Conservation (phyloP, 106 monocot genomes). For the Posidonia australis region DNA sequence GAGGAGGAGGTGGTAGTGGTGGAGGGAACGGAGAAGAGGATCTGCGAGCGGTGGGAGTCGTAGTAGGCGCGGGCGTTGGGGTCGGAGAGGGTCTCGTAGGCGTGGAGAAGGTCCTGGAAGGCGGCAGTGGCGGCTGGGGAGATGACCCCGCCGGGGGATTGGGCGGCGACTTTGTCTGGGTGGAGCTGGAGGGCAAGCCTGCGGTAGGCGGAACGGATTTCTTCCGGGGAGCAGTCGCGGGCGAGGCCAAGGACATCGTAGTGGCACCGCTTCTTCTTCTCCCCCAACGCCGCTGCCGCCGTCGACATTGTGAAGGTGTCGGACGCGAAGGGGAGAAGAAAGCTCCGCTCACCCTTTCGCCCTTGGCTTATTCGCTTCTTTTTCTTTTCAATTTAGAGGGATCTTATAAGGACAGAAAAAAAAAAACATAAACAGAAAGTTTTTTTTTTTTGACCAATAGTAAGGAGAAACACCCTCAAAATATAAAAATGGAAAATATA, state of each 20-base stretch:
- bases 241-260: conserved; percentile 75
- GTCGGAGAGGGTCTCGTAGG: conserved; percentile 94
- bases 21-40: conserved; percentile 66
- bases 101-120: conserved; percentile 90
- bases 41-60: conserved; percentile 93
- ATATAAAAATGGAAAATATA: too few species aligned
- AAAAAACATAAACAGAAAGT: too few species aligned
- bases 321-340: too few species aligned
- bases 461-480: too few species aligned
- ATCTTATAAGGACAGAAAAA: too few species aligned
- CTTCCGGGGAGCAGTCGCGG: conserved; percentile 53
- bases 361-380: too few species aligned
- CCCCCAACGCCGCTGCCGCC: conserved; percentile 11
- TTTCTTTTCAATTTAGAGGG: too few species aligned
- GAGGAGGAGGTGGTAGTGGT: neutral
- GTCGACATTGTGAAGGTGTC: neutral
- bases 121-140: conserved; percentile 53
- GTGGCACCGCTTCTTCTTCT: conserved; percentile 64
- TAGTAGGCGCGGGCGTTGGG: conserved; percentile 74
- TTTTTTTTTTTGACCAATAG: too few species aligned
- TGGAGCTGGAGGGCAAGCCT: conserved; percentile 91
- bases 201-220: conserved; percentile 73
- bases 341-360: too few species aligned
- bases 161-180: conserved; percentile 73
- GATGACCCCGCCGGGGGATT: conserved; percentile 9